These are phyloP conservation scores for Gloeostereum incarnatum DNA, from an alignment of 768 basidiomycete genomes.

Conservation along the genomic window DNA sequence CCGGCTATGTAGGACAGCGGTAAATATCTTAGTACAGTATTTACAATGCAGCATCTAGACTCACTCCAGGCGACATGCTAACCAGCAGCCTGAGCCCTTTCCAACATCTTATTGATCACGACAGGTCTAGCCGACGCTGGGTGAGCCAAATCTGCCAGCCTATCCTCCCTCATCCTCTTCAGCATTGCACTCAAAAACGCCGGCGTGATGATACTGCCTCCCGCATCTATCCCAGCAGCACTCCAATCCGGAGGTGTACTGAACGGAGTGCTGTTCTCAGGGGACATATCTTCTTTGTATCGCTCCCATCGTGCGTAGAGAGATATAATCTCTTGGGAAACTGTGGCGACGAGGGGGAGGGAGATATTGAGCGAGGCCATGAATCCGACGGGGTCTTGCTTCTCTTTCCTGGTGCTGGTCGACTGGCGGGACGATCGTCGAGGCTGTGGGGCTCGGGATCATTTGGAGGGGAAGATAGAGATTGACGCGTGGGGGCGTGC, in stretches of 20 bases:
- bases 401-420: conserved; percentile 19
- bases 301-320: conserved; percentile 86
- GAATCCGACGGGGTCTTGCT: conserved; percentile 69
- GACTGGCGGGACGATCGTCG: conserved; percentile 49
- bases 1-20: too few relatives aligned
- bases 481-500: conserved; percentile 46
- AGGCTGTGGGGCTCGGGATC: conserved; percentile 23
- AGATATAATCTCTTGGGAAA: conserved; percentile 86
- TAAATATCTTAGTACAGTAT: too few relatives aligned
- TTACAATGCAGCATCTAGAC: too few relatives aligned
- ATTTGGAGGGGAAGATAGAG: conserved; percentile 11
- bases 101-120: conserved; percentile 64
- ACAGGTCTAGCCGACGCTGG: conserved; percentile 37
- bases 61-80: too few relatives aligned
- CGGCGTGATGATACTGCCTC: conserved; percentile 37
- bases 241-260: not conserved
- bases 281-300: conserved; percentile 57
- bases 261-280: conserved; percentile 13
- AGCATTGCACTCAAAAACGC: conserved; percentile 45
- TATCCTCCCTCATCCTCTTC: conserved; percentile 57
- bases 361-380: conserved; percentile 83
- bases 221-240: conserved; percentile 3
- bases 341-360: conserved; percentile 68
- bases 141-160: conserved; percentile 47
- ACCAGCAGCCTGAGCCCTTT: conserved; percentile 59